A percentile compares a stretch with the other conserved stretches of the same genome.
phyloP scores from a whole-genome alignment of 1,139 yeast species.

The Pichia sp. region DNA sequence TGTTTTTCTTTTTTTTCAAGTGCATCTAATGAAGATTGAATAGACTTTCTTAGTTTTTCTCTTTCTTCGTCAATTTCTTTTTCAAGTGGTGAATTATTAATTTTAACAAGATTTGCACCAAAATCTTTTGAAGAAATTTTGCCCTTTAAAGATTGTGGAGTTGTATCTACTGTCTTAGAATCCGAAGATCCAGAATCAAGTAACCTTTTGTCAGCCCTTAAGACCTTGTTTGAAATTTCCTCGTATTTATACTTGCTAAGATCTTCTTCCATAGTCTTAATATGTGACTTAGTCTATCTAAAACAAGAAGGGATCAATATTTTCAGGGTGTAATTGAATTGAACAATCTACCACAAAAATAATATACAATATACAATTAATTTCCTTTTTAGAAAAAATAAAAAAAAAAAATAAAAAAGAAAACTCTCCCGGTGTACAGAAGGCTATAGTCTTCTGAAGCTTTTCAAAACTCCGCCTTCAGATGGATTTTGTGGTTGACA shows the following conservation, averaged over 20 bases:
- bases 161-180: slow-evolving; percentile 44
- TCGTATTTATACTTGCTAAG: slow-evolving; percentile 41
- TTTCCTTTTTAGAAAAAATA: no score
- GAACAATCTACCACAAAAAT: no score
- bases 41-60: slow-evolving; percentile 16
- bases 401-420: background rate
- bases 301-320: no score
- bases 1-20: slow-evolving; percentile 5
- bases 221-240: slow-evolving; percentile 73
- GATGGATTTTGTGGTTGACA: no score
- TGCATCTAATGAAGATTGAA: slow-evolving; percentile 5
- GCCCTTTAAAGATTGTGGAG: slow-evolving; percentile 69
- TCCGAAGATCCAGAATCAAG: slow-evolving; percentile 35
- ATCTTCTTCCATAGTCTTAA: slow-evolving; percentile 22
- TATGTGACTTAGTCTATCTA: no score
- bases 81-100: no score
- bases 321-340: no score
- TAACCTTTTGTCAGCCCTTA: slow-evolving; percentile 49
- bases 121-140: slow-evolving; percentile 57
- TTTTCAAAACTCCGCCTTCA: no score
- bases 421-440: no score
- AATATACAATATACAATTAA: no score
- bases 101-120: slow-evolving; percentile 53
- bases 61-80: slow-evolving; percentile 11
- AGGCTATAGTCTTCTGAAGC: no score